Conservation (phyloP, 2,329 filamentous ascomycete genomes). For the Fusarium redolens region DNA sequence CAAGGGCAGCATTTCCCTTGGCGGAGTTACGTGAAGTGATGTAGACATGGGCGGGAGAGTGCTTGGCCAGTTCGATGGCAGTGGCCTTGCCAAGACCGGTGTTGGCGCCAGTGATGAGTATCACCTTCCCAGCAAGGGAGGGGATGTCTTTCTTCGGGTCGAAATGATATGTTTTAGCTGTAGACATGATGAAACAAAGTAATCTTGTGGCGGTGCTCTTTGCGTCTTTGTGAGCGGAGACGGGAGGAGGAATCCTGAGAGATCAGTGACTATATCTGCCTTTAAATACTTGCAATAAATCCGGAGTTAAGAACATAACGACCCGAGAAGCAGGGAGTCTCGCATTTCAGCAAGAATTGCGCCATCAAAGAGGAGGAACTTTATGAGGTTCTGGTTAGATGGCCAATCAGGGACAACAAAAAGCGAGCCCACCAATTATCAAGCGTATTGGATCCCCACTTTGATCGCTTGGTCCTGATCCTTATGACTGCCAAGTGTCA, state of each 20-base stretch:
- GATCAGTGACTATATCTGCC: rapidly evolving
- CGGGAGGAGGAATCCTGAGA: rapidly evolving
- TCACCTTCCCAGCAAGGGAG: not conserved
- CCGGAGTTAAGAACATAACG: not conserved
- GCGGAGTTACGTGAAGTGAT: not conserved
- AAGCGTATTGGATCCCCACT: rapidly evolving
- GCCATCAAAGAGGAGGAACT: rapidly evolving
- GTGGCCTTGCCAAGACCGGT: slow-evolving; percentile 4
- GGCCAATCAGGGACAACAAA: not conserved
- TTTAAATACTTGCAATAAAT: not conserved
- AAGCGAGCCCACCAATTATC: slow-evolving; percentile 1
- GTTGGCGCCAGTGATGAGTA: slow-evolving; percentile 1
- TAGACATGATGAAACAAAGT: not conserved
- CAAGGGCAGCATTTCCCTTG: rapidly evolving
- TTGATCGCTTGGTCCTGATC: not conserved
- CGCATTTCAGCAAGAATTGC: rapidly evolving
- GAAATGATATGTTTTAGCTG: rapidly evolving
- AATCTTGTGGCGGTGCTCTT: not conserved
- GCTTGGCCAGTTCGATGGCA: not conserved
- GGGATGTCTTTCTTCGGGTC: not conserved
- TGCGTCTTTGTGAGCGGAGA: not conserved
- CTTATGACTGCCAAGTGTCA: not conserved
- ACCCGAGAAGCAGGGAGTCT: not conserved
- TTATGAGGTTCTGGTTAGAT: rapidly evolving
- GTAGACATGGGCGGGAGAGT: not conserved